A percentile compares a stretch with the other conserved stretches of the same genome.
Evolutionary conservation across 805 yeast species (phyloP).

Genomic region (Teunomyces gatunensis): DNA sequence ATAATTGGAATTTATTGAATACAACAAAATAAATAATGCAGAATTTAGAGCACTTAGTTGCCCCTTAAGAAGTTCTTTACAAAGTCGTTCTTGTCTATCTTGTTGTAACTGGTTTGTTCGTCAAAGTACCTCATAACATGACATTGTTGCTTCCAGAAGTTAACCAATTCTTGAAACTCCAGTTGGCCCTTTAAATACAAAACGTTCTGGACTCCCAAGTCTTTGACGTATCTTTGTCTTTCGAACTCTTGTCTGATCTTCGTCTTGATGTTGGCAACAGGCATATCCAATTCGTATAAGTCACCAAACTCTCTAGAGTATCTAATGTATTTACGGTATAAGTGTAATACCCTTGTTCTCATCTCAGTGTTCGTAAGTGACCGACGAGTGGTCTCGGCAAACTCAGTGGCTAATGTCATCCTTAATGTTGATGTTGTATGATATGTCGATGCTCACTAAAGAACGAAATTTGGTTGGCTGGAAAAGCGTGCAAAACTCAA

Average conservation of each 20-base stretch:
- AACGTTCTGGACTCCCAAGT: conserved; percentile 63
- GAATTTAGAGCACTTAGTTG: conserved; percentile 22
- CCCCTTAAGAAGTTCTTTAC: conserved; percentile 74
- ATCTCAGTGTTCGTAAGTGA: conserved; percentile 60
- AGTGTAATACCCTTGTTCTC: conserved; percentile 58
- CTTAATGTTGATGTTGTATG: conserved; percentile 4
- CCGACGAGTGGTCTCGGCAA: conserved; percentile 77
- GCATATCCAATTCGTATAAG: conserved; percentile 71
- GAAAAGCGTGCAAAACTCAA: conserved; percentile 4
- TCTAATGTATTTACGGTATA: conserved; percentile 72
- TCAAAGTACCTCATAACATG: conserved; percentile 82
- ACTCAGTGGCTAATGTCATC: conserved; percentile 73
- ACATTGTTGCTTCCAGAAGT: conserved; percentile 88
- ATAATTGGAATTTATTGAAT: conserved; percentile 1
- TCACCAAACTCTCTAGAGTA: conserved; percentile 59
- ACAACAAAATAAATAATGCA: conserved; percentile 4
- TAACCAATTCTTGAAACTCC: conserved; percentile 86
- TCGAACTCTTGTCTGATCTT: conserved; percentile 88
- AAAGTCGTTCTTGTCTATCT: conserved; percentile 58
- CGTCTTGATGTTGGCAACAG: conserved; percentile 74
- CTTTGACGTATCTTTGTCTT: conserved; percentile 72
- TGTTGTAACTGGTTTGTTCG: conserved; percentile 56
- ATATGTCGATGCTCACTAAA: conserved; percentile 5
- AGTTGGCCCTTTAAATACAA: conserved; percentile 79
- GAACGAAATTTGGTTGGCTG: conserved; percentile 15